A percentile compares a stretch with the other conserved stretches of the same genome.
Evolutionary conservation across 2,329 filamentous ascomycete genomes (phyloP).

Genomic region (Colletotrichum higginsianum): DNA sequence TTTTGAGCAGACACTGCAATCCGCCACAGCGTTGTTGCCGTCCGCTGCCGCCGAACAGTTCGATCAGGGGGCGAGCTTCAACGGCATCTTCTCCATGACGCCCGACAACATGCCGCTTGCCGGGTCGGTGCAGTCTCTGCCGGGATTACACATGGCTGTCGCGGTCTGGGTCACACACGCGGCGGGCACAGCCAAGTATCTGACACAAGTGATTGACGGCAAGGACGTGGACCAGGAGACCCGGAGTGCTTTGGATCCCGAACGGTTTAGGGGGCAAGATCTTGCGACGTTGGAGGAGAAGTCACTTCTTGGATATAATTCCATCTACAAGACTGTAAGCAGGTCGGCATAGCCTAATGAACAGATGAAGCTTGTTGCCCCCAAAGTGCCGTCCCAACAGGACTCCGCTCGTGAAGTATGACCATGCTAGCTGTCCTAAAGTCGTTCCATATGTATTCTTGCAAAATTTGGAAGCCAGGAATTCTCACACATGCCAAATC

Average conservation of each 20-base stretch:
- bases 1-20: constrained; percentile 12
- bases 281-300: constrained; percentile 8
- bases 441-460: too few species aligned
- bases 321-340: constrained; percentile 24
- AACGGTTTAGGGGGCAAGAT: constrained; percentile 15
- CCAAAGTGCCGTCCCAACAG: not conserved
- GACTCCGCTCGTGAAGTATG: not conserved
- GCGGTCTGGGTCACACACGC: constrained; percentile 31
- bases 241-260: constrained; percentile 9
- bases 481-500: too few species aligned
- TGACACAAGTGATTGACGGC: constrained; percentile 6
- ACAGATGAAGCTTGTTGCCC: not conserved
- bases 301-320: constrained; percentile 22
- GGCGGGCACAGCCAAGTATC: constrained; percentile 21
- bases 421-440: not conserved
- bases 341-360: not conserved
- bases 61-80: constrained; percentile 12
- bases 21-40: constrained; percentile 10
- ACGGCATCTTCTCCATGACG: constrained; percentile 35
- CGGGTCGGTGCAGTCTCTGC: constrained; percentile 27
- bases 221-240: constrained; percentile 1
- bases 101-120: constrained; percentile 46
- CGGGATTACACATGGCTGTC: constrained; percentile 23
- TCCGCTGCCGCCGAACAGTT: not conserved
- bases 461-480: too few species aligned